Conservation (phyloP, 2,329 filamentous ascomycete genomes). For the Colletotrichum phormii region DNA sequence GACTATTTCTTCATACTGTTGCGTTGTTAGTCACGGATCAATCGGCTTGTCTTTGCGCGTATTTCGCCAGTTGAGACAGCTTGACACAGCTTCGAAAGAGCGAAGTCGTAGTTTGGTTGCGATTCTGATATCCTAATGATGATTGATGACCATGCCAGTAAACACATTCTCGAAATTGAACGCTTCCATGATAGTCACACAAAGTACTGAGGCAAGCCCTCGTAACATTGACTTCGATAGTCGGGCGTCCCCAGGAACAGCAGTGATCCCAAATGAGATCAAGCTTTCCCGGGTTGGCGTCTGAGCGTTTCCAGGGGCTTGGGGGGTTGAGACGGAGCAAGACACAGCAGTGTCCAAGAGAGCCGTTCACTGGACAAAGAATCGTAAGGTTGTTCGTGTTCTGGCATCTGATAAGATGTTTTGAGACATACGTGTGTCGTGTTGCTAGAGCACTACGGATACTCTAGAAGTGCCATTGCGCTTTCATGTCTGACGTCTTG, state of each 20-base stretch:
- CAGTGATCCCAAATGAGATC: neutral
- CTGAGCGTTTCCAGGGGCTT: conserved; percentile 19
- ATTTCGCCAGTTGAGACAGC: neutral
- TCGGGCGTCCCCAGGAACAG: conserved; percentile 4
- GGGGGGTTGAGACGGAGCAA: conserved; percentile 20
- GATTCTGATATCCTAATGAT: neutral
- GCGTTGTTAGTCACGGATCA: conserved; percentile 26
- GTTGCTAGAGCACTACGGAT: neutral
- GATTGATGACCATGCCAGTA: neutral
- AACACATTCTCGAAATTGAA: neutral
- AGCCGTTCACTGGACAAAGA: neutral
- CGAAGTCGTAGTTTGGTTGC: neutral
- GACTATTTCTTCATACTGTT: conserved; percentile 24
- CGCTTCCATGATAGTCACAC: neutral
- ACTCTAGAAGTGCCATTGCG: neutral
- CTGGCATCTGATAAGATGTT: conserved; percentile 17
- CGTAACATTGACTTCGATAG: neutral
- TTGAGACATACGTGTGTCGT: conserved; percentile 29
- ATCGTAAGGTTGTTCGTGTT: neutral
- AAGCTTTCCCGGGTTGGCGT: conserved; percentile 24
- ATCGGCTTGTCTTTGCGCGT: conserved; percentile 3
- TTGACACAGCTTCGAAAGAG: neutral
- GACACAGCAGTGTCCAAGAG: conserved; percentile 7
- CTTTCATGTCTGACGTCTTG: conserved; percentile 14
- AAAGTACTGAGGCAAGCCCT: neutral